phyloP scores from a whole-genome alignment of 306 rosid genomes.

The Begonia masoniana region DNA sequence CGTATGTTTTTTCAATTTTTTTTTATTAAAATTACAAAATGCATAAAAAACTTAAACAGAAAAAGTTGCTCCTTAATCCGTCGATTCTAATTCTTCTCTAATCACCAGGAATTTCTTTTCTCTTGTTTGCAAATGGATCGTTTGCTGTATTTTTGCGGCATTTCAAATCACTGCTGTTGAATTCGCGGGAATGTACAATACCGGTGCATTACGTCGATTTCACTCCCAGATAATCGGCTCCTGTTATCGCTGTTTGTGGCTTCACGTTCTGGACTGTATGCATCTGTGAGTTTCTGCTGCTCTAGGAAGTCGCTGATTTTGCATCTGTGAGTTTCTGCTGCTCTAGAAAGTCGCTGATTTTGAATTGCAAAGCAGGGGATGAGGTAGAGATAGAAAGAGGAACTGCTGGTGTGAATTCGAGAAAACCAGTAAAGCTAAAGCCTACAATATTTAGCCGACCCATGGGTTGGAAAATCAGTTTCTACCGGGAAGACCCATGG shows the following conservation, averaged over 20 bases:
- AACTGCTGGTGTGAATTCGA: not conserved
- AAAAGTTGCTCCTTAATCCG: not conserved
- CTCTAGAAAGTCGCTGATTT: too few species aligned
- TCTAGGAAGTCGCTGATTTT: not conserved
- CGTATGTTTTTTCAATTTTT: too few species aligned
- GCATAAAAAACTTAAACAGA: too few species aligned
- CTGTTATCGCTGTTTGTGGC: not conserved
- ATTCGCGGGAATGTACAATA: not conserved
- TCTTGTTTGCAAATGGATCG: not conserved
- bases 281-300: not conserved
- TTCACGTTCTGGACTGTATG: not conserved
- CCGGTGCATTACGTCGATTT: not conserved
- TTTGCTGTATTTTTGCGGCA: not conserved
- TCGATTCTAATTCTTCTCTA: not conserved
- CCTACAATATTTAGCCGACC: too few species aligned
- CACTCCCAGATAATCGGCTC: not conserved
- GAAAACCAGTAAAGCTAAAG: too few species aligned
- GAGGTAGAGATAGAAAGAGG: conserved; percentile 12
- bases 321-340: too few species aligned
- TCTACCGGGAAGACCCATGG: too few species aligned
- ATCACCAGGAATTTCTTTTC: not conserved
- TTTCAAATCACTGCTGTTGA: not conserved
- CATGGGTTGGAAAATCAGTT: too few species aligned
- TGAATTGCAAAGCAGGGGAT: not conserved
- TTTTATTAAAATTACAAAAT: too few species aligned